Conservation (phyloP, 2,329 filamentous ascomycete species). For the Parastagonospora nodorum region DNA sequence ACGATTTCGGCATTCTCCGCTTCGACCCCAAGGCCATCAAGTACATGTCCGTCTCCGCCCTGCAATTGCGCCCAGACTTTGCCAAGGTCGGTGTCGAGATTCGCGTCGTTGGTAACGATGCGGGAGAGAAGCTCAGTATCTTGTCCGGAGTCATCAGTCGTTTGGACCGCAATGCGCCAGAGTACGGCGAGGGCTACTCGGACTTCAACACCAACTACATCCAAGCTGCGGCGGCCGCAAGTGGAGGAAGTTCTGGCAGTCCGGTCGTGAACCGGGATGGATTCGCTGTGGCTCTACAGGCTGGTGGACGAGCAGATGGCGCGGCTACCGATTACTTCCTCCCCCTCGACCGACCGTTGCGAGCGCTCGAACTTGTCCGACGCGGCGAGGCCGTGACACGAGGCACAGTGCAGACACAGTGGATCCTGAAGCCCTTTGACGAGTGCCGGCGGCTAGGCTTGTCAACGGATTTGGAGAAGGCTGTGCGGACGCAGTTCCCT, state of each 20-base stretch:
- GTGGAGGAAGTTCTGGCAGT: conserved; percentile 96
- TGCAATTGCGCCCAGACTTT: conserved; percentile 81
- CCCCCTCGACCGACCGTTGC: conserved; percentile 84
- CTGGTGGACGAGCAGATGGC: conserved; percentile 89
- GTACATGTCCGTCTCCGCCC: conserved; percentile 87
- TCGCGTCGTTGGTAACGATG: conserved; percentile 96
- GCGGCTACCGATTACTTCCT: conserved; percentile 98
- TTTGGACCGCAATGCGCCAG: conserved; percentile 92
- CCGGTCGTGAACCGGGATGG: conserved; percentile 96
- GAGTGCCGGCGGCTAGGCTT: conserved; percentile 91
- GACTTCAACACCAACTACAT: conserved; percentile 98
- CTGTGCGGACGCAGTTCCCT: conserved; percentile 81
- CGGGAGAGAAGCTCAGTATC: conserved; percentile 97
- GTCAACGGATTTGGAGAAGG: conserved; percentile 82
- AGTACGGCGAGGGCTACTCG: conserved; percentile 93
- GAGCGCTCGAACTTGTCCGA: conserved; percentile 85
- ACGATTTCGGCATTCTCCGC: conserved; percentile 96
- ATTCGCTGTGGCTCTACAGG: conserved; percentile 88
- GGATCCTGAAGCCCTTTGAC: conserved; percentile 95
- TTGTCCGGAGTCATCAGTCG: conserved; percentile 96
- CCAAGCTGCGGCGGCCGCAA: conserved; percentile 94
- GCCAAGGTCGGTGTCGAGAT: conserved; percentile 92
- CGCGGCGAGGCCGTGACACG: conserved; percentile 75
- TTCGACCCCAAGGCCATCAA: conserved; percentile 97
- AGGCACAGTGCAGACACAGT: conserved; percentile 98